These are phyloP conservation scores for Eutrema heterophyllum DNA, from an alignment of 345 rosid species.

Conservation along the genomic window DNA sequence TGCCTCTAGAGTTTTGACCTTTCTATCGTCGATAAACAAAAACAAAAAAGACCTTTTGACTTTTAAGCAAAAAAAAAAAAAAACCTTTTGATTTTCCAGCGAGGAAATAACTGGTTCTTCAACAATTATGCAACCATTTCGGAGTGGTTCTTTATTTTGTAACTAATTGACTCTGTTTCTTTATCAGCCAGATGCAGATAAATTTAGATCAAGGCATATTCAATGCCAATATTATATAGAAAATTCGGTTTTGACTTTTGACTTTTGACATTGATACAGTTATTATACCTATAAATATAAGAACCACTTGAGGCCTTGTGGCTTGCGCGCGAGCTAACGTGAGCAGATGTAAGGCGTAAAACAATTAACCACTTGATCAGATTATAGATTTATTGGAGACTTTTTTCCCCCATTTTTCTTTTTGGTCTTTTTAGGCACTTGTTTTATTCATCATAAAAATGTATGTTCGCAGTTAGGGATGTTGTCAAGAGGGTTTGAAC, in stretches of 20 bases:
- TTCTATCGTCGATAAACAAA: too few relatives aligned
- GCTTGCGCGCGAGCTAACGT: neutral
- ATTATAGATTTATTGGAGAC: too few relatives aligned
- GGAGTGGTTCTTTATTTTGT: neutral
- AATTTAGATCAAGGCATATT: neutral
- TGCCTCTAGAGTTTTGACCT: too few relatives aligned
- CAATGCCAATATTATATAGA: neutral
- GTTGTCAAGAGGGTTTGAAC: too few relatives aligned
- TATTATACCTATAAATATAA: neutral
- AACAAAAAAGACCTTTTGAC: too few relatives aligned
- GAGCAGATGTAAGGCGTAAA: neutral
- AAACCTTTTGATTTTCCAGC: neutral
- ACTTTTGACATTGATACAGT: neutral
- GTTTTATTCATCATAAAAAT: too few relatives aligned
- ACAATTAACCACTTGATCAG: neutral
- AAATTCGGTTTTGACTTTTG: neutral
- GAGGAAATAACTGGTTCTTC: neutral
- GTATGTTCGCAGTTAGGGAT: too few relatives aligned
- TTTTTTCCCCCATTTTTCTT: too few relatives aligned
- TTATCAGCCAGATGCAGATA: neutral
- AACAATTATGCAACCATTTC: neutral
- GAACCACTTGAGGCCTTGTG: neutral
- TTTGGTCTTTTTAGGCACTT: too few relatives aligned
- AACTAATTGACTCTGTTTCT: neutral
- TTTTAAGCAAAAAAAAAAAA: too few relatives aligned